Evolutionary conservation across 2,329 filamentous ascomycete genomes (phyloP).

Genomic region (Sclerotinia sclerotiorum): DNA sequence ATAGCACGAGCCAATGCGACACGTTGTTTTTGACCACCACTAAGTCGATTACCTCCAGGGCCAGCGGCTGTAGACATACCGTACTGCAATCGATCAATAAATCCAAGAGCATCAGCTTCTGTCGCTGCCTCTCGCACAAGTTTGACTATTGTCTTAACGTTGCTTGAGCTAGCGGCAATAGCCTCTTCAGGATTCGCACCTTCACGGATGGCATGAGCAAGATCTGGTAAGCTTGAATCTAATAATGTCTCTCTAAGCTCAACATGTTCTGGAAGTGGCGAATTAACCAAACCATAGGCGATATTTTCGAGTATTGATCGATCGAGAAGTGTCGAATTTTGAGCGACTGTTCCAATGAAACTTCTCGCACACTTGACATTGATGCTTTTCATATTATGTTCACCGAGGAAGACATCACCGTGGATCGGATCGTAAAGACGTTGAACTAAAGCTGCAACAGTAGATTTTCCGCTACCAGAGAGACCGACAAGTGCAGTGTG

Average conservation of each 20-base stretch:
- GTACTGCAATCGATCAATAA: constrained; percentile 13
- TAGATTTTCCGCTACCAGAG: constrained; percentile 59
- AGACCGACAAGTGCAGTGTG: constrained; percentile 57
- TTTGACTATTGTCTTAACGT: constrained; percentile 6
- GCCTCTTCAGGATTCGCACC: background rate
- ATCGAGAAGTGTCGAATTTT: constrained; percentile 13
- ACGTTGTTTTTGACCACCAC: constrained; percentile 20
- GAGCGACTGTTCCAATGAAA: constrained; percentile 14
- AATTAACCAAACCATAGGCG: constrained; percentile 18
- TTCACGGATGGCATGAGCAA: constrained; percentile 1
- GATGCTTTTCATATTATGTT: background rate
- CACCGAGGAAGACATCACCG: constrained; percentile 8
- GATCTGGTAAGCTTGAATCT: constrained; percentile 14
- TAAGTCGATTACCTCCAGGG: constrained; percentile 10
- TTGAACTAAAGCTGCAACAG: constrained; percentile 54
- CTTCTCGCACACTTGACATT: constrained; percentile 13
- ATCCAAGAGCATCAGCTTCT: constrained; percentile 13
- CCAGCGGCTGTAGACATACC: constrained; percentile 5
- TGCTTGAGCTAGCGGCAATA: background rate
- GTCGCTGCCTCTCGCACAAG: constrained; percentile 12
- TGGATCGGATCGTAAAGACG: constrained; percentile 53
- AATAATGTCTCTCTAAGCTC: constrained; percentile 1
- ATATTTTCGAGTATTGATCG: constrained; percentile 18
- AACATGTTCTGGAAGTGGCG: constrained; percentile 3
- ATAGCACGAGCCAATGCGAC: constrained; percentile 61